Evolutionary conservation across 2,329 filamentous ascomycete species (phyloP).

Genomic region (Stagonosporopsis tanaceti): DNA sequence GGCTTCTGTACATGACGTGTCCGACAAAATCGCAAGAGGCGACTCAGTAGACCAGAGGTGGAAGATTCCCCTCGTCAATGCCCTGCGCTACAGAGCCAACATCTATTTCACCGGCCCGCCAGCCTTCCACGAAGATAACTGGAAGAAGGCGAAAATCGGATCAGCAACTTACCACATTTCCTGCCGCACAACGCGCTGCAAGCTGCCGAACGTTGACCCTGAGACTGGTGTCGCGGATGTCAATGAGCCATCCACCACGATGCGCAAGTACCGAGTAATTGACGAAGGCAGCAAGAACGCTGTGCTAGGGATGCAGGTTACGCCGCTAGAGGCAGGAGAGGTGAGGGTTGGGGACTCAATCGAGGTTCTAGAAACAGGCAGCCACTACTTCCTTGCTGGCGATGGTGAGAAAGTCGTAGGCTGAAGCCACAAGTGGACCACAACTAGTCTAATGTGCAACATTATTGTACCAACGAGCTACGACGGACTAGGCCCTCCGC

Average conservation of each 20-base stretch:
- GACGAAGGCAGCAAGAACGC: conserved; percentile 67
- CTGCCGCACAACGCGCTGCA: conserved; percentile 74
- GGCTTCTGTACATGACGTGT: conserved; percentile 68
- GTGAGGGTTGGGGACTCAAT: conserved; percentile 45
- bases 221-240: conserved; percentile 64
- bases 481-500: background rate
- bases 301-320: conserved; percentile 72
- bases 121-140: conserved; percentile 74
- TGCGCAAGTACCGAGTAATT: conserved; percentile 66
- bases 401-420: conserved; percentile 16
- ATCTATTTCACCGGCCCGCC: conserved; percentile 71
- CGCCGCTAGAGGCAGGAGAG: conserved; percentile 54
- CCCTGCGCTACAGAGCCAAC: conserved; percentile 74
- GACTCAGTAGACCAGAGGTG: conserved; percentile 39
- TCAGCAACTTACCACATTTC: conserved; percentile 61
- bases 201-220: conserved; percentile 74
- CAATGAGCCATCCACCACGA: conserved; percentile 65
- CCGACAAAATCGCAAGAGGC: conserved; percentile 61
- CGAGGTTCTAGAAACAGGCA: conserved; percentile 42
- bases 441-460: too few species aligned
- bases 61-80: conserved; percentile 59
- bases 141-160: conserved; percentile 64
- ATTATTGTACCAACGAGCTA: background rate
- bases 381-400: conserved; percentile 41
- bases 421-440: background rate